Percentiles rank a stretch among this genome's conserved stretches.
These are phyloP conservation scores for Cantharellus cinnabarinus DNA, from an alignment of 768 basidiomycete genomes.

Conservation along the genomic window DNA sequence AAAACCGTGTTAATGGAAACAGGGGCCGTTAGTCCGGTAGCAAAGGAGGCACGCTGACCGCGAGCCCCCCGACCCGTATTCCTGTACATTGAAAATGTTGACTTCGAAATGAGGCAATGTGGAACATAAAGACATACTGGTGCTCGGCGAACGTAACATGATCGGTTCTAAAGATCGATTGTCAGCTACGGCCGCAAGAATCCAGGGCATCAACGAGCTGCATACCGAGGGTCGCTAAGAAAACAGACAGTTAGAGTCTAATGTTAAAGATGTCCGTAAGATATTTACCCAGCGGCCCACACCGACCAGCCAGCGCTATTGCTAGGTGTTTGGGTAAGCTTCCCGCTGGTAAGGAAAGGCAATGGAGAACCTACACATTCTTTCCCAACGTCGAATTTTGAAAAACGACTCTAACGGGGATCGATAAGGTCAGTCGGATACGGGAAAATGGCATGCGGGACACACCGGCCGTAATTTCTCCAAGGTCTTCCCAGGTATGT, in stretches of 20 bases:
- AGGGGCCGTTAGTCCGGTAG: constrained; percentile 11
- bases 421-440: neutral
- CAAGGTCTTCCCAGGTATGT: neutral
- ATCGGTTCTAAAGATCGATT: neutral
- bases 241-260: neutral
- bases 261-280: neutral
- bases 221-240: neutral
- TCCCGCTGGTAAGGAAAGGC: neutral
- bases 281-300: neutral
- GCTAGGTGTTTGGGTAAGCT: neutral
- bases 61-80: constrained; percentile 7
- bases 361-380: neutral
- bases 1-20: constrained; percentile 4
- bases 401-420: constrained; percentile 13
- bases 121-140: neutral
- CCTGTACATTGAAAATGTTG: neutral
- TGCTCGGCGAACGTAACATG: neutral
- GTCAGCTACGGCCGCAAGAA: neutral
- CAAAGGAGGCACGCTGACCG: constrained; percentile 13
- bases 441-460: neutral
- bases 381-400: constrained; percentile 9
- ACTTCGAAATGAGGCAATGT: neutral
- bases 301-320: neutral
- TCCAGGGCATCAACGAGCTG: too few species aligned
- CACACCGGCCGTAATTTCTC: neutral